Percentiles rank a stretch among this genome's conserved stretches.
phyloP scores from a whole-genome alignment of 202 grass and related monocot genomes.

The Saccharum hybrid region DNA sequence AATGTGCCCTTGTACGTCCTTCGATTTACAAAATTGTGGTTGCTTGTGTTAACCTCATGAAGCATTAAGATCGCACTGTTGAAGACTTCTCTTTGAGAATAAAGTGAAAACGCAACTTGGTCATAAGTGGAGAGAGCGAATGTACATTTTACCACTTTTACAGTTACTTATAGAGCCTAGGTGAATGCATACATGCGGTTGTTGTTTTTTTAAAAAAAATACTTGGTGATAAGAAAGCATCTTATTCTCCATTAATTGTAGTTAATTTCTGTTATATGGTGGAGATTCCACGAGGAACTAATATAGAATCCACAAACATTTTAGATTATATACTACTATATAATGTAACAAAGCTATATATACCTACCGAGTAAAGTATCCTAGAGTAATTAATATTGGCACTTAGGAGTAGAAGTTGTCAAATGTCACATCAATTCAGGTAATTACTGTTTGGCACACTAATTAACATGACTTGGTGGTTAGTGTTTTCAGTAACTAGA shows the following conservation, averaged over 20 bases:
- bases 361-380: background rate
- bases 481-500: background rate
- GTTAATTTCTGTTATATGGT: background rate
- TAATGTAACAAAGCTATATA: background rate
- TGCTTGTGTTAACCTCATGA: background rate
- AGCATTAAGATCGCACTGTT: background rate
- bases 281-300: background rate
- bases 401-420: background rate
- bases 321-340: background rate
- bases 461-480: background rate
- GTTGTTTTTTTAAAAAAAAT: background rate
- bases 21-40: too few species aligned
- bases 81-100: background rate
- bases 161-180: background rate
- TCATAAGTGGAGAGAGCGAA: background rate
- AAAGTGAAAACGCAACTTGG: background rate
- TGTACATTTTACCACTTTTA: background rate
- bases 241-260: conserved; percentile 36
- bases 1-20: too few species aligned
- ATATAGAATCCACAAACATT: background rate
- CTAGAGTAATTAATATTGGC: background rate
- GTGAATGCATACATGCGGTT: background rate
- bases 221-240: background rate
- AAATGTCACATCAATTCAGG: background rate
- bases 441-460: background rate